A percentile compares a stretch with the other conserved stretches of the same genome.
These are phyloP conservation scores for Kwoniella botswanensis DNA, from an alignment of 768 basidiomycete species.

Conservation along the genomic window DNA sequence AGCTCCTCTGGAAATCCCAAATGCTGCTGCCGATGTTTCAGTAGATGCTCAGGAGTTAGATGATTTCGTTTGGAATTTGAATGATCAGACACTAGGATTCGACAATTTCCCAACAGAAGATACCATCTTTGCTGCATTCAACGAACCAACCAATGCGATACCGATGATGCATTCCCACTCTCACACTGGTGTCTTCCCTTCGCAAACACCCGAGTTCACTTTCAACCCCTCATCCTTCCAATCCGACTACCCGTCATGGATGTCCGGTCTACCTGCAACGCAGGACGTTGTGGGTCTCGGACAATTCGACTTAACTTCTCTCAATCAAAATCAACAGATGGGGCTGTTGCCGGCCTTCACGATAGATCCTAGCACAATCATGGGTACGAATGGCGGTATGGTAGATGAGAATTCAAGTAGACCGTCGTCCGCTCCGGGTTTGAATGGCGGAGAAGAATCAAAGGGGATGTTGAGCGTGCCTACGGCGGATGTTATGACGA, in stretches of 20 bases:
- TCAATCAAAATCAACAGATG: slow-evolving; percentile 11
- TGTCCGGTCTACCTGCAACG: slow-evolving; percentile 30
- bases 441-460: slow-evolving; percentile 36
- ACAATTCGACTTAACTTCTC: slow-evolving; percentile 17
- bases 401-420: slow-evolving; percentile 29
- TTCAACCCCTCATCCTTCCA: slow-evolving; percentile 3
- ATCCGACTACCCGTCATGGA: slow-evolving; percentile 2
- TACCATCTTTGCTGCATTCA: slow-evolving; percentile 46
- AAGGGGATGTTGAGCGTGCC: slow-evolving; percentile 49
- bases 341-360: slow-evolving; percentile 27
- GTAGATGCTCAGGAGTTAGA: slow-evolving; percentile 20
- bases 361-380: slow-evolving; percentile 42
- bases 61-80: slow-evolving; percentile 37
- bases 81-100: slow-evolving; percentile 43
- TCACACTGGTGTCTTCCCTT: slow-evolving; percentile 24
- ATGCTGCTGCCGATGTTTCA: background rate
- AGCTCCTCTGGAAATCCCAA: slow-evolving; percentile 7
- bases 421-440: slow-evolving; percentile 42
- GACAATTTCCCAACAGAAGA: slow-evolving; percentile 25
- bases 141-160: slow-evolving; percentile 13
- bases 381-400: slow-evolving; percentile 22
- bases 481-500: slow-evolving; percentile 38
- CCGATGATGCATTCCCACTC: slow-evolving; percentile 26
- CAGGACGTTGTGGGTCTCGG: slow-evolving; percentile 37
- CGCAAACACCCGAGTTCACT: slow-evolving; percentile 11